These are phyloP conservation scores for Prosopis cineraria DNA, from an alignment of 306 rosid genomes.

Conservation along the genomic window DNA sequence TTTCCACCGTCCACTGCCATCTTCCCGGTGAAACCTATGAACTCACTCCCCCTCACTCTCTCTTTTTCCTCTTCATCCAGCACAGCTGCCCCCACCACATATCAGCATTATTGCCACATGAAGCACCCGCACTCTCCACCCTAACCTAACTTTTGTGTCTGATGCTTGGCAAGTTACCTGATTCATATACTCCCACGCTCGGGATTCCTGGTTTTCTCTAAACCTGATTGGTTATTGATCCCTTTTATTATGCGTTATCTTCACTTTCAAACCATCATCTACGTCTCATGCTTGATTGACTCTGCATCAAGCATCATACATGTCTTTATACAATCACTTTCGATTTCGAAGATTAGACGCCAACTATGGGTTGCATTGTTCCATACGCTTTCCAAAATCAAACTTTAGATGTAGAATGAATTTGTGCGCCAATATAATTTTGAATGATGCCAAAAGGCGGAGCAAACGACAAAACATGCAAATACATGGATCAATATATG, in stretches of 20 bases:
- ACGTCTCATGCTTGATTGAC: too few species aligned
- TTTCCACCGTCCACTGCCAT: conserved; percentile 60
- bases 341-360: neutral
- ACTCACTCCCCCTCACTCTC: conserved; percentile 48
- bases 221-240: conserved; percentile 14
- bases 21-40: conserved; percentile 44
- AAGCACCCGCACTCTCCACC: conserved; percentile 59
- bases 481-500: too few species aligned
- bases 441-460: too few species aligned
- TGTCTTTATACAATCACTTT: neutral
- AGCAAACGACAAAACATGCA: too few species aligned
- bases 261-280: neutral
- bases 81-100: conserved; percentile 35
- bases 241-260: conserved; percentile 29
- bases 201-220: conserved; percentile 18
- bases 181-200: conserved; percentile 36
- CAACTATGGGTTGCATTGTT: neutral
- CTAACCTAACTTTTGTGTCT: conserved; percentile 28
- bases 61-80: conserved; percentile 51
- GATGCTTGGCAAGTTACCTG: conserved; percentile 9
- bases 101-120: conserved; percentile 54
- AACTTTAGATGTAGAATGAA: neutral
- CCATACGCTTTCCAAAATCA: neutral
- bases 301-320: too few species aligned
- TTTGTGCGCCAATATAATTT: too few species aligned